Base-by-base conservation (phyloP, 1,284 basidiomycete species). In the Pisolithus thermaeus region DNA sequence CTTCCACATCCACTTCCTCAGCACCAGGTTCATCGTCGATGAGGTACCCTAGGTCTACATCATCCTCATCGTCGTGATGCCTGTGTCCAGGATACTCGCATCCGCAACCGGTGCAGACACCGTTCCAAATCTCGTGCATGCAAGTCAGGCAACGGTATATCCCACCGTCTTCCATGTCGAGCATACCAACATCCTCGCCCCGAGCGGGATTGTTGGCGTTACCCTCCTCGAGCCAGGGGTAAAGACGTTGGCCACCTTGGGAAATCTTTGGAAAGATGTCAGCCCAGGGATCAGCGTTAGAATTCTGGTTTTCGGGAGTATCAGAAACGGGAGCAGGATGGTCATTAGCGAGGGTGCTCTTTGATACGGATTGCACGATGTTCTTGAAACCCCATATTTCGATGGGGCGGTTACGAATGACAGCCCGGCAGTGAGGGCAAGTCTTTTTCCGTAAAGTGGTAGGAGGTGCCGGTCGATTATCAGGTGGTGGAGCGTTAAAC, bases 341-440 rank as follows among this genome's bases (percentile, higher is more conserved):
- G 32, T 57, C 70, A 2, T 70, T 63, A n/a, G 74, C 66, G 7
- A 87, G 72, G 9, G 73, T 76, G 54, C 80, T 84, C 46, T 76
- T 76, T 38, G 75, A 70, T 4, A 84, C 59, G 5, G 68, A 64
- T 1, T 64, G 66, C 16, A 85, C 83, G 69, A 88, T 79, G 53
- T 76, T 75, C 63, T 89, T 89, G 57, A 89, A 71, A 9, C 71
- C 73, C 81, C 84, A 90, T n/a, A 85, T 77, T 63, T 84, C 83
- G 5, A 81, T 74, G 0, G 87, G 87, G 4, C 82, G 76, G 9
- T 81, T 77, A 11, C 63, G 66, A 16, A 90, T 73, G 16, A 74
- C 61, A 0, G 80, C 76, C 30, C 88, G 83, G 59, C 87, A 90
- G 43, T 86, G 77, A 0, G 87, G 87, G 57, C 88, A 90, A 1